Conservation (phyloP, 768 basidiomycete species). For the Sarcomyxa edulis region DNA sequence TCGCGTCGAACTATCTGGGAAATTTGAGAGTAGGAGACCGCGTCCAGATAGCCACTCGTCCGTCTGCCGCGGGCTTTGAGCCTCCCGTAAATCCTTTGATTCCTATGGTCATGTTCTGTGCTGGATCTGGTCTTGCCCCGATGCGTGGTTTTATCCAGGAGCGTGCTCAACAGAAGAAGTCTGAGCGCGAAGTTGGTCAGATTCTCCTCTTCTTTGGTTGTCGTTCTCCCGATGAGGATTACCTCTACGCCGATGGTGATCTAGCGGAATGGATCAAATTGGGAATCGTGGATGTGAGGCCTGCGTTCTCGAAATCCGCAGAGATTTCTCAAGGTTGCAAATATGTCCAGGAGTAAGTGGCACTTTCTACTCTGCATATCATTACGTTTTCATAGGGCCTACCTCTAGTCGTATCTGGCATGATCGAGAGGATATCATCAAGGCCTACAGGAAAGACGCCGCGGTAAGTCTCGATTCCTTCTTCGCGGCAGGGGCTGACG, state of each 20-base stretch:
- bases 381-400: not conserved
- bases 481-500: not conserved
- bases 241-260: constrained; percentile 35
- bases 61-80: constrained; percentile 34
- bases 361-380: not conserved
- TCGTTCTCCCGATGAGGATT: constrained; percentile 33
- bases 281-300: constrained; percentile 38
- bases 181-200: constrained; percentile 34
- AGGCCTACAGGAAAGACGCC: constrained; percentile 26
- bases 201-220: constrained; percentile 45
- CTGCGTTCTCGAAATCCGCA: constrained; percentile 32
- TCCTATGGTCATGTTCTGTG: constrained; percentile 30
- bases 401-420: constrained; percentile 33
- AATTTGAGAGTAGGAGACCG: constrained; percentile 30
- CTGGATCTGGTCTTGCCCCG: constrained; percentile 43
- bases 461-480: constrained; percentile 20
- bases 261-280: constrained; percentile 34
- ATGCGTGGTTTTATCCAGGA: constrained; percentile 50
- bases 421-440: constrained; percentile 29
- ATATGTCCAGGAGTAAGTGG: constrained; percentile 33
- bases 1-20: constrained; percentile 41
- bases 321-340: constrained; percentile 26
- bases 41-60: constrained; percentile 37
- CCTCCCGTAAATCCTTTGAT: constrained; percentile 21
- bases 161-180: constrained; percentile 36